Conservation (phyloP, 116 monocot species). For the Iris pallida region DNA sequence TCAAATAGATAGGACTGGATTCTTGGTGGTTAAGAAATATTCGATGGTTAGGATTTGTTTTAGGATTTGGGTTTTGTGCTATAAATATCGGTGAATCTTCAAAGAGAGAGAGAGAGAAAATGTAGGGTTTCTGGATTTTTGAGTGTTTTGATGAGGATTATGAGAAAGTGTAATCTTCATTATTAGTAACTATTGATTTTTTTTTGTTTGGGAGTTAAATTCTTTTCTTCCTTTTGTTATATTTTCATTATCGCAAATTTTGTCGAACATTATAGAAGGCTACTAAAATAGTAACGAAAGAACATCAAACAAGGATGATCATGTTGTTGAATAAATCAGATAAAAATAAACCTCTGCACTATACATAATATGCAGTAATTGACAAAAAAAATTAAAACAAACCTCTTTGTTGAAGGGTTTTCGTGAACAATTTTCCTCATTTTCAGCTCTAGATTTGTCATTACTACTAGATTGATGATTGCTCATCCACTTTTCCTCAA, state of each 20-base stretch:
- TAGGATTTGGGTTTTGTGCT: no score
- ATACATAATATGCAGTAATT: not conserved
- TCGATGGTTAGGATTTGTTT: no score
- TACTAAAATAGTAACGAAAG: not conserved
- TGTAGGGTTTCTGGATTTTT: no score
- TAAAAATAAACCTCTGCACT: not conserved
- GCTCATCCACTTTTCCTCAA: slow-evolving; percentile 81
- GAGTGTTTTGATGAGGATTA: no score
- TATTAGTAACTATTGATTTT: no score
- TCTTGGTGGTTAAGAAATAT: no score
- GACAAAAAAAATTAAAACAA: slow-evolving; percentile 1
- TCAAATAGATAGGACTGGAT: no score
- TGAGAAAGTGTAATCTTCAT: no score
- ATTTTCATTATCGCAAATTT: not conserved
- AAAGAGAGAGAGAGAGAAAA: no score
- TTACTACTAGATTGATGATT: slow-evolving; percentile 40
- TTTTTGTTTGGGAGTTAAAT: no score
- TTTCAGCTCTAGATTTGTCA: slow-evolving; percentile 23
- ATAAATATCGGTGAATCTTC: no score
- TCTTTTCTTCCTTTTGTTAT: no score
- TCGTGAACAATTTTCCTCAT: slow-evolving; percentile 24
- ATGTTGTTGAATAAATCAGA: not conserved
- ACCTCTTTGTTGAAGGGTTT: slow-evolving; percentile 31
- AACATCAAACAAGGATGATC: not conserved
- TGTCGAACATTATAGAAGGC: not conserved